Percentiles rank a stretch among this genome's conserved stretches.
Conservation (phyloP, 257 asterid genomes). For the Solanum bulbocastanum region DNA sequence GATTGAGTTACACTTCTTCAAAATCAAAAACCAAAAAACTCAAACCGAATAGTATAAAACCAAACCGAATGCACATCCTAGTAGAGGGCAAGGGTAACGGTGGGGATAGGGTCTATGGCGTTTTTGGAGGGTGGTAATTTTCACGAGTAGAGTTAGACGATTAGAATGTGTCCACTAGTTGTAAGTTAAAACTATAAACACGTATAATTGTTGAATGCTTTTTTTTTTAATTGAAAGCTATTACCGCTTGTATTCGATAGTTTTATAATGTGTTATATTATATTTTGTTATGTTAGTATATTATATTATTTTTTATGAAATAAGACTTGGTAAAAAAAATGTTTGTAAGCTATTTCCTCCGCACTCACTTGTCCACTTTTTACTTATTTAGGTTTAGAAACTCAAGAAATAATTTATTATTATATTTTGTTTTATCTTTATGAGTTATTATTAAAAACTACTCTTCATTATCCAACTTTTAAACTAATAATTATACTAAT, state of each 20-base stretch:
- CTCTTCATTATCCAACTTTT: background rate
- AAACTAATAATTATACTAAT: background rate
- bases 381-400: too few species aligned
- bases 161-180: background rate
- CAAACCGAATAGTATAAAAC: too few species aligned
- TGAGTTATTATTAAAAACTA: background rate
- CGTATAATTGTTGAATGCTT: background rate
- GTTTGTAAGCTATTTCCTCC: background rate
- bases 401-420: too few species aligned
- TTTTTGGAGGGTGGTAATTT: background rate
- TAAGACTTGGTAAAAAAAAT: background rate
- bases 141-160: background rate
- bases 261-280: background rate
- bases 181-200: background rate
- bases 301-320: background rate
- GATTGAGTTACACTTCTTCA: too few species aligned
- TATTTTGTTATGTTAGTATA: background rate
- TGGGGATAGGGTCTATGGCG: too few species aligned
- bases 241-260: background rate
- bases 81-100: too few species aligned
- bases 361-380: background rate
- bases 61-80: too few species aligned
- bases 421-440: background rate
- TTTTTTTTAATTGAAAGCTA: background rate
- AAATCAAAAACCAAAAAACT: too few species aligned